These are phyloP conservation scores for Rostrohypoxylon terebratum DNA, from an alignment of 495 filamentous ascomycete genomes.

Conservation along the genomic window DNA sequence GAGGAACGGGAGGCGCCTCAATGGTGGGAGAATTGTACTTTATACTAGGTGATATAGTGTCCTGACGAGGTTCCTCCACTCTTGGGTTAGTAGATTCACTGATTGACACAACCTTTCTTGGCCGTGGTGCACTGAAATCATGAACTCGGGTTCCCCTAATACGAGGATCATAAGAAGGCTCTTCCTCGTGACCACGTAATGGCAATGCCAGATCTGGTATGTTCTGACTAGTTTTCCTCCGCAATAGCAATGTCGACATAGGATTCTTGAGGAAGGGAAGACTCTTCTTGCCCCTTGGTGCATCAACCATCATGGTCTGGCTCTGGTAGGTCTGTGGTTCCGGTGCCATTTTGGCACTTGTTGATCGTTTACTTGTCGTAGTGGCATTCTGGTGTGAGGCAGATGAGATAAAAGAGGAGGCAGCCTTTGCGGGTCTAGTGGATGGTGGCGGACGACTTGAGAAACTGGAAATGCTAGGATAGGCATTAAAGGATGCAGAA, in stretches of 20 bases:
- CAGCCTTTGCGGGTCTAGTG: constrained; percentile 46
- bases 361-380: constrained; percentile 46
- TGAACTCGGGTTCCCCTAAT: constrained; percentile 88
- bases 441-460: constrained; percentile 41
- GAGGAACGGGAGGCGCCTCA: constrained; percentile 52
- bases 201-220: constrained; percentile 64
- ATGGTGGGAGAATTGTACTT: constrained; percentile 17
- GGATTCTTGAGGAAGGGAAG: constrained; percentile 63
- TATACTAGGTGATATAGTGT: constrained; percentile 29
- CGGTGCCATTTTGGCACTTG: constrained; percentile 53
- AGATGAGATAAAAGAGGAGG: constrained; percentile 55
- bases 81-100: constrained; percentile 27
- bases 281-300: constrained; percentile 64
- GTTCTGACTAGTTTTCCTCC: constrained; percentile 58
- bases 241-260: constrained; percentile 58
- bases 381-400: constrained; percentile 52
- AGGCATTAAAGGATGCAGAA: constrained; percentile 32
- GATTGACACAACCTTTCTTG: constrained; percentile 62
- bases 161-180: constrained; percentile 75
- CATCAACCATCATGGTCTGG: constrained; percentile 67
- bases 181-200: constrained; percentile 43
- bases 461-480: constrained; percentile 21
- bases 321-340: constrained; percentile 67
- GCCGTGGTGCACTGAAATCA: constrained; percentile 88
- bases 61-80: constrained; percentile 33